Evolutionary conservation across 768 basidiomycete genomes (phyloP), one percentile per base, ranked within the genome.

Genomic region (Tephrocybe sp.): DNA sequence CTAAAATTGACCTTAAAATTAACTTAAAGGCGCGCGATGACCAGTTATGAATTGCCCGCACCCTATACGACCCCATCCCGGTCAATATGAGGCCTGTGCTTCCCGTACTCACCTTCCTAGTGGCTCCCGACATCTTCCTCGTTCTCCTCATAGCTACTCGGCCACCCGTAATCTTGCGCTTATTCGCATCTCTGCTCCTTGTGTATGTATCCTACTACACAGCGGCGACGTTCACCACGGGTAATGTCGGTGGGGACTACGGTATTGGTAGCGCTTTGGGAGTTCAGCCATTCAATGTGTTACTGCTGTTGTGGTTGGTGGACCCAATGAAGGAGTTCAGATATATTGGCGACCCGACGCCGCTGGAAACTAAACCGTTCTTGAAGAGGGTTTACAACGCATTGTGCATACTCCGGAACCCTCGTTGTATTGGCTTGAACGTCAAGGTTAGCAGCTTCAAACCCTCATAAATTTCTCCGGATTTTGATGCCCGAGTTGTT

Each of bases 251-350:
- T 6, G 31, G 18, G 16, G 50, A 51, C 31, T 51, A 22, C 27
- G 37, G 37, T 24, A 3, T 51, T n/a, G 50, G 50, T 11, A 16
- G 43, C n/a, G 44, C 30, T 9, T 24, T 51, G 27, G 50, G 43
- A 18, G 9, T 18, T 4, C 42, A 44, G 31, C 24, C 43, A 11
- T 34, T 51, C 13, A 39, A 15, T 19, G 49, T 40, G 24, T 15
- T 51, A 16, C 11, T 40, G 28, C 43, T 51, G n/a, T 24, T 51
- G 21, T 51, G 49, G 43, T 39, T 27, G 22, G 25, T 24, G 11
- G 22, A 51, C n/a, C 49, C 49, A 18, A 45, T 51, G 35, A 34
- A 40, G 43, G 49, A 51, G 15, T 51, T 44, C 37, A 44, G 9
- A n/a, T 51, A 45, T 26, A 25, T 22, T 24, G 21, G 21, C 24